phyloP scores from a whole-genome alignment of 352 stramenopile genomes.

The Paralagenidium karlingii region DNA sequence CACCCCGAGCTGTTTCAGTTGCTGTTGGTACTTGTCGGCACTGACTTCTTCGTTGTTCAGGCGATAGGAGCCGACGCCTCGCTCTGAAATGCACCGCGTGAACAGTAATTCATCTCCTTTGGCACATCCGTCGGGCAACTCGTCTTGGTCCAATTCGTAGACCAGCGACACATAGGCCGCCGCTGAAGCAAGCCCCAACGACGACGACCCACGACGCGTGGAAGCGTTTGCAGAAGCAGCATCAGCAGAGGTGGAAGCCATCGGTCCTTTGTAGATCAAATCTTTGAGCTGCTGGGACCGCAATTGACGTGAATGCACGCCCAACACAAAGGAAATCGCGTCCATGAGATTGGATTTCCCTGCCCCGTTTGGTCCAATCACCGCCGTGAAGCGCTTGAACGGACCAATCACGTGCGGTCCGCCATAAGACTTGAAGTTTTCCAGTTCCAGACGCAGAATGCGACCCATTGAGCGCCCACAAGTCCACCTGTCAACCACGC shows the following conservation, averaged over 20 bases:
- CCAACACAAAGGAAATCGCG: slow-evolving; percentile 97
- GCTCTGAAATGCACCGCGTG: slow-evolving; percentile 86
- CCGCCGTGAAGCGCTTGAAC: slow-evolving; percentile 96
- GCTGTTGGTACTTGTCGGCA: slow-evolving; percentile 89
- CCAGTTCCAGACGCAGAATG: slow-evolving; percentile 91
- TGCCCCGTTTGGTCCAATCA: slow-evolving; percentile 96
- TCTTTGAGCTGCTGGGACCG: slow-evolving; percentile 94
- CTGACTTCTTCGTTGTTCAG: slow-evolving; percentile 67
- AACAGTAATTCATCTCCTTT: slow-evolving; percentile 78
- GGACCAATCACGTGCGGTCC: slow-evolving; percentile 90
- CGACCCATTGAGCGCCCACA: slow-evolving; percentile 77
- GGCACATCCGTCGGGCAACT: slow-evolving; percentile 32
- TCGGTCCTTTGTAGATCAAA: slow-evolving; percentile 82
- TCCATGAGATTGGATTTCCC: slow-evolving; percentile 93
- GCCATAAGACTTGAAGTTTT: slow-evolving; percentile 99
- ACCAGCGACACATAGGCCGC: slow-evolving; percentile 89
- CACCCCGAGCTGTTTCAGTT: slow-evolving; percentile 93
- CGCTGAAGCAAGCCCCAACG: slow-evolving; percentile 19
- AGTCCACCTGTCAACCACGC: too few relatives aligned
- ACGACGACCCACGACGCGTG: slow-evolving; percentile 11
- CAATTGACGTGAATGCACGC: slow-evolving; percentile 93
- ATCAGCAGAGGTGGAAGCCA: background rate
- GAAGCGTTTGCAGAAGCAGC: too few relatives aligned
- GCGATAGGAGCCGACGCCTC: slow-evolving; percentile 79
- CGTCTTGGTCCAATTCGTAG: slow-evolving; percentile 73